phyloP scores from a whole-genome alignment of 345 rosid species.

The Corchorus capsularis region DNA sequence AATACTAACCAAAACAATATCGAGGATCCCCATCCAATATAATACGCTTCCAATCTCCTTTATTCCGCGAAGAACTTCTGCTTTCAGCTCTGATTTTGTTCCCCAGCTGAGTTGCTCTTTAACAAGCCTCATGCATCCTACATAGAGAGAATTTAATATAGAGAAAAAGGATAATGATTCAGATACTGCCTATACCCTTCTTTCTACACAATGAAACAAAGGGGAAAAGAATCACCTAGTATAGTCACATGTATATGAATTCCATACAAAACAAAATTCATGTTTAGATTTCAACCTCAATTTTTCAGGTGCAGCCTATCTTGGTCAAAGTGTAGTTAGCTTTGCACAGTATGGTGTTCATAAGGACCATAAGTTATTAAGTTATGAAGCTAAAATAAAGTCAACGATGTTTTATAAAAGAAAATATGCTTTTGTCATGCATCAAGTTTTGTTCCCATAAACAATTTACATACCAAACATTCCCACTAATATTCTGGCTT shows the following conservation, averaged over 20 bases:
- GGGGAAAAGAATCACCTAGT: background rate
- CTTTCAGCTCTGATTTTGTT: constrained; percentile 81
- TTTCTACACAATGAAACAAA: background rate
- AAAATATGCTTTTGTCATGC: background rate
- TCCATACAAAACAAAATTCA: background rate
- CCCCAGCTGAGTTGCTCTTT: constrained; percentile 95
- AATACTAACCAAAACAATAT: constrained; percentile 83
- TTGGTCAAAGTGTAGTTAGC: background rate
- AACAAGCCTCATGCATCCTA: constrained; percentile 94
- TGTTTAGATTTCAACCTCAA: background rate
- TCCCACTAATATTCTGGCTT: constrained; percentile 12
- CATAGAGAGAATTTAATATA: constrained; percentile 13
- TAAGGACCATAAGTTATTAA: background rate
- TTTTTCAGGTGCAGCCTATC: background rate
- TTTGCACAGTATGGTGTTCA: background rate
- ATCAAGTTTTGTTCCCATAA: background rate
- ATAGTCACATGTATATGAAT: background rate
- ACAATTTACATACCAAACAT: constrained; percentile 12
- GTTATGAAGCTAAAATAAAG: background rate
- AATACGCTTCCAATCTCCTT: constrained; percentile 96
- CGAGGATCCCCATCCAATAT: constrained; percentile 95
- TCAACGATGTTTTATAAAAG: background rate
- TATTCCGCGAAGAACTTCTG: constrained; percentile 84
- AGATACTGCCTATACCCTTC: constrained; percentile 7
- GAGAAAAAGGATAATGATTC: constrained; percentile 6